Evolutionary conservation across 257 asterid species (phyloP).

Genomic region (Solanum virginianum): DNA sequence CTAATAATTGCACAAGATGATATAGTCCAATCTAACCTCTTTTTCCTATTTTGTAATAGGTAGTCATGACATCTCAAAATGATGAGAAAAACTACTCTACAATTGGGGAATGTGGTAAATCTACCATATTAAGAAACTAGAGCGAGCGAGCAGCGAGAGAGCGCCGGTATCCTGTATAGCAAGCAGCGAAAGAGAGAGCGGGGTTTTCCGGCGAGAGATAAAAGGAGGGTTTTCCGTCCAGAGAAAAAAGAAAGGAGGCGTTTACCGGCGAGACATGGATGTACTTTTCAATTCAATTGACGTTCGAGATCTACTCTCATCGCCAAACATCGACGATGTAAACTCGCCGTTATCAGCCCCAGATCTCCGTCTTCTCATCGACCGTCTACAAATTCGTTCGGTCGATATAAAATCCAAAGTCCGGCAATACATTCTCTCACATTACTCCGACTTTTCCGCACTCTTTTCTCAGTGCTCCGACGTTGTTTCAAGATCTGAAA

Average conservation of each 20-base stretch:
- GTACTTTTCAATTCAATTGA: slow-evolving; percentile 43
- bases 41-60: too few relatives aligned
- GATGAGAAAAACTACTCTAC: too few relatives aligned
- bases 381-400: slow-evolving; percentile 71
- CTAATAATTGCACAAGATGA: too few relatives aligned
- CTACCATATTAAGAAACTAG: too few relatives aligned
- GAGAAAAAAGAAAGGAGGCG: not conserved
- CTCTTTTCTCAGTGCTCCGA: slow-evolving; percentile 69
- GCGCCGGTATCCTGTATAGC: too few relatives aligned
- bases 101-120: too few relatives aligned
- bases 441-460: slow-evolving; percentile 58
- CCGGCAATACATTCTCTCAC: slow-evolving; percentile 65
- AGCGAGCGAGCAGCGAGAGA: too few relatives aligned
- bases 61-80: too few relatives aligned
- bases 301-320: slow-evolving; percentile 75
- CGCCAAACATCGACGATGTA: slow-evolving; percentile 36
- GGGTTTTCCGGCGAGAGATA: too few relatives aligned
- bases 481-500: slow-evolving; percentile 52
- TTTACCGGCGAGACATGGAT: slow-evolving; percentile 29
- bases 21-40: too few relatives aligned
- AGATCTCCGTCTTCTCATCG: slow-evolving; percentile 87
- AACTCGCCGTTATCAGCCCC: slow-evolving; percentile 77
- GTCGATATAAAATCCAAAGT: slow-evolving; percentile 73
- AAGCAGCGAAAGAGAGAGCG: too few relatives aligned
- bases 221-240: too few relatives aligned